phyloP scores from a whole-genome alignment of 768 basidiomycete species.

The Omphalotus guepiniiformis region DNA sequence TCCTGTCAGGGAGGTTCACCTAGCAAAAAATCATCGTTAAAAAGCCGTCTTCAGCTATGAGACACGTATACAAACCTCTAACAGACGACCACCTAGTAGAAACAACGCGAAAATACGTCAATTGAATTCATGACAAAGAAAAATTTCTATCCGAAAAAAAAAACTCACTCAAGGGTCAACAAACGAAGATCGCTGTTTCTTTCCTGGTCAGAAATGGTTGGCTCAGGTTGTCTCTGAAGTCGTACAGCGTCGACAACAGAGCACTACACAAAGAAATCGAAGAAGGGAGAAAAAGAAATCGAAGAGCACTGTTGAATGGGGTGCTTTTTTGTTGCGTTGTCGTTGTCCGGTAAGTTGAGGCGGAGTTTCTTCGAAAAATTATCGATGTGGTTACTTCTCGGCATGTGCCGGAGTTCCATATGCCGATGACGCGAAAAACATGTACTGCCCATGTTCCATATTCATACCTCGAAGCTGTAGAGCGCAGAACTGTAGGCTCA shows the following conservation, averaged over 20 bases:
- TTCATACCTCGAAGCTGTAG: too few relatives aligned
- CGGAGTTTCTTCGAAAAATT: too few relatives aligned
- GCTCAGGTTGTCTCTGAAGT: constrained; percentile 33
- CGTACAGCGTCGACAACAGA: constrained; percentile 29
- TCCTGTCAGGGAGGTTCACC: constrained; percentile 79
- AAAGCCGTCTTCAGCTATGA: constrained; percentile 2
- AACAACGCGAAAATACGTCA: constrained; percentile 14
- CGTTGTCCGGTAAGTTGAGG: too few relatives aligned
- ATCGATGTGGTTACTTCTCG: too few relatives aligned
- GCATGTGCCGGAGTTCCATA: too few relatives aligned
- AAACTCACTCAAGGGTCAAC: constrained; percentile 69
- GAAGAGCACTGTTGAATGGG: too few relatives aligned
- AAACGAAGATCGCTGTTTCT: constrained; percentile 79
- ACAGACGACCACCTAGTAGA: constrained; percentile 69
- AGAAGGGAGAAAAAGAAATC: too few relatives aligned
- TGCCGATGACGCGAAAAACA: too few relatives aligned
- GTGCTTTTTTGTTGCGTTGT: too few relatives aligned
- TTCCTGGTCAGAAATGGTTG: constrained; percentile 73
- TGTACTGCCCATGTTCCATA: too few relatives aligned
- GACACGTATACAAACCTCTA: constrained; percentile 48
- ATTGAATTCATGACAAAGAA: neutral
- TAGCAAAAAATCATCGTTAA: constrained; percentile 26
- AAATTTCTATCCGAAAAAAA: neutral
- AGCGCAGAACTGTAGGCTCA: too few relatives aligned
- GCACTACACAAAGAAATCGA: constrained; percentile 16